A percentile compares a stretch with the other conserved stretches of the same genome.
Evolutionary conservation across 768 basidiomycete species (phyloP).

Genomic region (Amylocystis lapponica): DNA sequence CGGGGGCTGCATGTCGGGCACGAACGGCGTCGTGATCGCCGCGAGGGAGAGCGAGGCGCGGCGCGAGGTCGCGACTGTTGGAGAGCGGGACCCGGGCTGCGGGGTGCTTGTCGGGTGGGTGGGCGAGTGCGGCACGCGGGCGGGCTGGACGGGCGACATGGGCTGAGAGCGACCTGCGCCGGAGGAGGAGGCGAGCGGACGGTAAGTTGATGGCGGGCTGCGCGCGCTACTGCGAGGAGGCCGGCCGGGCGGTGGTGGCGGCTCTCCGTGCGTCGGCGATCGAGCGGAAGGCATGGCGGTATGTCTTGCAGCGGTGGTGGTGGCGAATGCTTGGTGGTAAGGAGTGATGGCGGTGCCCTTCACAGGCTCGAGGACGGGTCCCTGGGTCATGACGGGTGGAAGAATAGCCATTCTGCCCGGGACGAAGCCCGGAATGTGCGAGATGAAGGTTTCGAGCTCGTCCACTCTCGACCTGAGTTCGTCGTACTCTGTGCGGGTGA

Average conservation of each 20-base stretch:
- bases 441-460: constrained; percentile 51
- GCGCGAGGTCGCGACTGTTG: constrained; percentile 26
- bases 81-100: constrained; percentile 17
- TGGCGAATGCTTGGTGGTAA: constrained; percentile 13
- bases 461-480: constrained; percentile 64
- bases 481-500: constrained; percentile 71
- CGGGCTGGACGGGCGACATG: not conserved
- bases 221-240: not conserved
- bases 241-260: constrained; percentile 7
- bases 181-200: constrained; percentile 4
- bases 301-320: constrained; percentile 2
- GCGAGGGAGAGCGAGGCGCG: constrained; percentile 36
- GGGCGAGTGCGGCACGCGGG: not conserved
- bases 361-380: constrained; percentile 15
- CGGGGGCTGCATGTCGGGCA: constrained; percentile 11
- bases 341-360: constrained; percentile 19
- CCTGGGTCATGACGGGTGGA: constrained; percentile 12
- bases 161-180: not conserved
- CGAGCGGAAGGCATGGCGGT: constrained; percentile 12
- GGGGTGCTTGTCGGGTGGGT: constrained; percentile 16
- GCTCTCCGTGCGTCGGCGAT: constrained; percentile 15
- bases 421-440: constrained; percentile 28
- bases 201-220: constrained; percentile 3
- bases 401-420: constrained; percentile 7
- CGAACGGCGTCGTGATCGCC: constrained; percentile 34